Evolutionary conservation across 176 grass and related monocot genomes (phyloP), one percentile per base, ranked within the genome.

Genomic region (Otatea glauca): DNA sequence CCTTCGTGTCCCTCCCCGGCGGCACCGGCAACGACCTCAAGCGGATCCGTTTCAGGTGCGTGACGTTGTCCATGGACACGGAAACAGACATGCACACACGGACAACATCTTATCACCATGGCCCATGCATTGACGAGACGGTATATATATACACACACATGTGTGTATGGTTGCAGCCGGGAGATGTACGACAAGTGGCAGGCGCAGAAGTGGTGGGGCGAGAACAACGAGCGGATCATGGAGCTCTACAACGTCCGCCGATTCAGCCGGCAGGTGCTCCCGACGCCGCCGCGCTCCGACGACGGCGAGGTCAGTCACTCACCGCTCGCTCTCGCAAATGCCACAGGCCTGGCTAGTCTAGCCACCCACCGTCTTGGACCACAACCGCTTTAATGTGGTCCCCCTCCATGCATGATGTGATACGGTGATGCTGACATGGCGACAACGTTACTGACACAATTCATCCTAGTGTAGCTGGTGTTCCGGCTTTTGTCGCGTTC

Each of bases 101-200:
- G 29, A 29, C 29, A 29, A 29, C 29, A 1, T 29, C 1, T 29
- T 29, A 29, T 29, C 29, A 29, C 29, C 29, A 29, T 23, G 6
- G 44, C 9, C 44, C 44, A 9, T 47, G 44, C 44, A 29, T 29
- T 29, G 29, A 29, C 29, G 29, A 29, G 29, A 29, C 29, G 29
- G n/a, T n/a, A n/a, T n/a, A n/a, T n/a, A n/a, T n/a, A n/a, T n/a
- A n/a, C 34, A 34, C 34, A 34, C 34, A 34, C 34, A 3, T 37
- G 35, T 37, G 3, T 37, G 35, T 37, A 37, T 60, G 21, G 18
- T 10, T 10, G 58, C 58, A 94, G 92, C 83, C 88, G 92, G 9
- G 92, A 94, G 88, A 94, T 94, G 78, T 94, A 84, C 50, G 86
- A 91, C 88, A 94, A 88, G 78, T 91, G 82, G 92, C 92, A 94